Evolutionary conservation across 768 basidiomycete species (phyloP).

Genomic region (Boletellus ananas): DNA sequence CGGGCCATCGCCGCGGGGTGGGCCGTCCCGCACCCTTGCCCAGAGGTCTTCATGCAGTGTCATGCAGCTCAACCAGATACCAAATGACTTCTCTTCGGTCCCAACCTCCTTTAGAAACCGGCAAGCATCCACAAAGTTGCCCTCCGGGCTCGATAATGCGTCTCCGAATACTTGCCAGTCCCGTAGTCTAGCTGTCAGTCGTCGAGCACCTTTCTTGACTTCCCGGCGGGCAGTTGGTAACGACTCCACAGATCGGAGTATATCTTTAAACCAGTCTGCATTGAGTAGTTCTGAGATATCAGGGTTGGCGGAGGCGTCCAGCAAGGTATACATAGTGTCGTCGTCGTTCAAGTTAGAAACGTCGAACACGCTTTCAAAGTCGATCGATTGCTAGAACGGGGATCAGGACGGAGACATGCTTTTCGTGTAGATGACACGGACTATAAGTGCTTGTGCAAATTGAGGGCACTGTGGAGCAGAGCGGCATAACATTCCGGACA

Average conservation of each 20-base stretch:
- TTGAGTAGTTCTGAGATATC: conserved; percentile 58
- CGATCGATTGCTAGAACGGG: conserved; percentile 50
- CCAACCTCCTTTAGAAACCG: conserved; percentile 58
- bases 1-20: conserved; percentile 20
- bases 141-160: conserved; percentile 50
- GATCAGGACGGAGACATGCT: conserved; percentile 5
- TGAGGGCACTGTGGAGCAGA: conserved; percentile 62
- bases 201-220: conserved; percentile 43
- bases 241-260: conserved; percentile 20
- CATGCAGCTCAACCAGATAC: conserved; percentile 72
- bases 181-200: conserved; percentile 46
- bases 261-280: conserved; percentile 28
- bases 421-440: conserved; percentile 18
- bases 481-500: conserved; percentile 61
- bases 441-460: conserved; percentile 42
- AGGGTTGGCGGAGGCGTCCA: conserved; percentile 62
- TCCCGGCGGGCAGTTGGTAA: conserved; percentile 35
- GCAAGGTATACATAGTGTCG: conserved; percentile 50
- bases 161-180: conserved; percentile 64
- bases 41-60: conserved; percentile 53
- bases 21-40: conserved; percentile 25
- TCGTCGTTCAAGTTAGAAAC: conserved; percentile 47
- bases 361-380: conserved; percentile 54
- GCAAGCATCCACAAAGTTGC: conserved; percentile 48
- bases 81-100: conserved; percentile 61